A percentile compares a stretch with the other conserved stretches of the same genome.
Evolutionary conservation across 345 rosid genomes (phyloP).

Genomic region (Physaria fendleri): DNA sequence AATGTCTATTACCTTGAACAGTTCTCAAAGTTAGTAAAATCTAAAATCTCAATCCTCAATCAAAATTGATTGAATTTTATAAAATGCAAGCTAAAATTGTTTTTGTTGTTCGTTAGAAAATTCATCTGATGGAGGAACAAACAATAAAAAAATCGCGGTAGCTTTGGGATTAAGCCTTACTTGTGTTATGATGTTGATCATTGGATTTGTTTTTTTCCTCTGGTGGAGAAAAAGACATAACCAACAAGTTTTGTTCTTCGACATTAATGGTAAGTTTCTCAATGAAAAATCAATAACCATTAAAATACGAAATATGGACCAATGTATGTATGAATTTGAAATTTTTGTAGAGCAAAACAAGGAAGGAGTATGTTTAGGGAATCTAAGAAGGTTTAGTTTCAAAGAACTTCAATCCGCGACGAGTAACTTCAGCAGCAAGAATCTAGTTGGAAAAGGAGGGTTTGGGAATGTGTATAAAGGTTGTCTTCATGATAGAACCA

Average conservation of each 20-base stretch:
- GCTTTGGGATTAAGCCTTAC: conserved; percentile 65
- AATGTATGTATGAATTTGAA: not conserved
- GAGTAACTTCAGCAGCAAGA: conserved; percentile 82
- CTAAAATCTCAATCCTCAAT: not conserved
- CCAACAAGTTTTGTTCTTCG: conserved; percentile 86
- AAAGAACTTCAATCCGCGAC: conserved; percentile 85
- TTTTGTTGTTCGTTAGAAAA: conserved; percentile 32
- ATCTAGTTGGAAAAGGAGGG: conserved; percentile 84
- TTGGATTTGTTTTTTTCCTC: conserved; percentile 58
- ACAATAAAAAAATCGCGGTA: conserved; percentile 54
- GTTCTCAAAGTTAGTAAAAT: conserved; percentile 45
- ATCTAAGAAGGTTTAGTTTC: conserved; percentile 76
- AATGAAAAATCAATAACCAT: no score
- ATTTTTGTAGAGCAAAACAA: conserved; percentile 43
- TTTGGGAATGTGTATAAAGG: conserved; percentile 95
- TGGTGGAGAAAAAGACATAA: conserved; percentile 79
- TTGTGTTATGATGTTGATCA: conserved; percentile 53
- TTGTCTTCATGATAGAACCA: conserved; percentile 62
- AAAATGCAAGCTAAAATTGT: not conserved
- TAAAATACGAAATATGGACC: not conserved
- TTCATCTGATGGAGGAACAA: conserved; percentile 39
- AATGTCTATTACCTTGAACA: conserved; percentile 36
- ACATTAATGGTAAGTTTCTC: conserved; percentile 58
- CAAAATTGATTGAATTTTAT: not conserved
- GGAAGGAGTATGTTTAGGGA: conserved; percentile 73